Conservation (phyloP, 495 filamentous ascomycete species). For the Sordaria brevicollis region DNA sequence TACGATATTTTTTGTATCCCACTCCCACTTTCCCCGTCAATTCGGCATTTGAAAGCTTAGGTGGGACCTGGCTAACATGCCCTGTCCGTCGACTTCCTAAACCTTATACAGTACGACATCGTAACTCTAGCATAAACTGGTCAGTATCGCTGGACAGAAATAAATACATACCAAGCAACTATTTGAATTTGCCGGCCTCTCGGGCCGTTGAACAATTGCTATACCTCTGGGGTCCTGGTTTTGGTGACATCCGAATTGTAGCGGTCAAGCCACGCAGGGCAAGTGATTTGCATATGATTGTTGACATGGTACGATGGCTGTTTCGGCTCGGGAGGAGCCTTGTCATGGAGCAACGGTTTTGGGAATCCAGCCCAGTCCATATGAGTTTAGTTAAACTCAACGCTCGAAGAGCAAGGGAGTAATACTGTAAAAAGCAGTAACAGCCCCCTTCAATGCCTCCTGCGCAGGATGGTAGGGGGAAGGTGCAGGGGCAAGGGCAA, state of each 20-base stretch:
- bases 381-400: background rate
- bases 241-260: background rate
- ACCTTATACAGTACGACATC: background rate
- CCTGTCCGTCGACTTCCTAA: background rate
- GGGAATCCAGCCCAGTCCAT: background rate
- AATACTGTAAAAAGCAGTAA: background rate
- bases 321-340: background rate
- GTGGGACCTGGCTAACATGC: background rate
- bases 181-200: background rate
- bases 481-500: background rate
- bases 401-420: background rate
- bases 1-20: background rate
- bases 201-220: background rate
- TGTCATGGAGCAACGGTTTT: background rate
- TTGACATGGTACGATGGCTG: background rate
- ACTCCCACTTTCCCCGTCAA: background rate
- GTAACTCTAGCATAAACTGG: background rate
- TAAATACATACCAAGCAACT: background rate
- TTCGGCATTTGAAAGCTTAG: background rate
- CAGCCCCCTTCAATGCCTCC: background rate
- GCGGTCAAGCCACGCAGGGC: background rate
- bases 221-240: background rate
- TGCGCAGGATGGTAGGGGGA: background rate
- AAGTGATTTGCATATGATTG: background rate
- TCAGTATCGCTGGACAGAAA: background rate